Evolutionary conservation across 2,329 filamentous ascomycete species (phyloP).

Genomic region (Pyricularia pennisetigena): DNA sequence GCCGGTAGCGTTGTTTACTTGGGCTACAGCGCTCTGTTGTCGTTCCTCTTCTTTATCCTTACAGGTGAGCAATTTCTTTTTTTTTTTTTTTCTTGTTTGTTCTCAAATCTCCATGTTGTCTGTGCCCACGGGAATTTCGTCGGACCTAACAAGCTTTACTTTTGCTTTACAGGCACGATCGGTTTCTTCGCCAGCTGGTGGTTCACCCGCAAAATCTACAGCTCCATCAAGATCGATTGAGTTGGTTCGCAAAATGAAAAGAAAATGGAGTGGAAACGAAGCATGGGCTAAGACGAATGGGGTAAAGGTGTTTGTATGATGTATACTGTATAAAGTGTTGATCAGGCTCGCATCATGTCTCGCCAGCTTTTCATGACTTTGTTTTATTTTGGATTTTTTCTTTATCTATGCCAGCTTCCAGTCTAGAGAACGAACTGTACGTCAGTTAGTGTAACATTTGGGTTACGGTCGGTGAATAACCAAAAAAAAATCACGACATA

Average conservation of each 20-base stretch:
- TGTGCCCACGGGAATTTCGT: not conserved
- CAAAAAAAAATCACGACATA: not conserved
- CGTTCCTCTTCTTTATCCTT: constrained; percentile 84
- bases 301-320: not conserved
- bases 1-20: constrained; percentile 86
- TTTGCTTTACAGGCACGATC: constrained; percentile 62
- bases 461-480: not conserved
- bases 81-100: constrained; percentile 71
- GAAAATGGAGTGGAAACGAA: not conserved
- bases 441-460: not conserved
- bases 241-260: not conserved
- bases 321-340: not conserved
- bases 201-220: constrained; percentile 89
- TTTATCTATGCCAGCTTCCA: not conserved
- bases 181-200: constrained; percentile 93
- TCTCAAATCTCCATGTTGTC: not conserved
- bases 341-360: constrained; percentile 10
- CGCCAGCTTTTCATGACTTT: not conserved
- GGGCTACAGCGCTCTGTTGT: constrained; percentile 83
- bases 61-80: constrained; percentile 72
- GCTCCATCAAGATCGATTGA: constrained; percentile 96
- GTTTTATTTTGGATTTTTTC: not conserved
- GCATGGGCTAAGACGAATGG: not conserved
- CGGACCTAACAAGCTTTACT: constrained; percentile 8
- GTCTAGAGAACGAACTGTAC: not conserved